phyloP scores from a whole-genome alignment of 805 yeast species.

The Starmerella ratchasimensis region DNA sequence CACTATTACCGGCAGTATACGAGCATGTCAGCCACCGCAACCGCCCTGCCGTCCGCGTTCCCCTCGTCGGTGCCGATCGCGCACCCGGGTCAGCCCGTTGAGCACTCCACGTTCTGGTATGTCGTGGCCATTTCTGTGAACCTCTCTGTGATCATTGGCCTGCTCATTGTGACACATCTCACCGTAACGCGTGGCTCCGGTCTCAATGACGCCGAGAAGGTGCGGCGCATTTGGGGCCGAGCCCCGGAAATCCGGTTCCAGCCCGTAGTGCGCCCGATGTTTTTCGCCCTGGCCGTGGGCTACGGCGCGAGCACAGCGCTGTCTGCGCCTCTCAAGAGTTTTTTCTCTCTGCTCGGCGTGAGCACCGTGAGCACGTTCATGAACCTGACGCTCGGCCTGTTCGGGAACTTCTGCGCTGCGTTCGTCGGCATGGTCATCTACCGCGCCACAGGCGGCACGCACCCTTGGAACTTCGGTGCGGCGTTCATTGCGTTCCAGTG shows the following conservation, averaged over 20 bases:
- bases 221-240: constrained; percentile 24
- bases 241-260: constrained; percentile 23
- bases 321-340: constrained; percentile 4
- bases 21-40: no score
- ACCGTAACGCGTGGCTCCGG: constrained; percentile 21
- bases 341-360: constrained; percentile 8
- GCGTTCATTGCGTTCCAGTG: constrained; percentile 10
- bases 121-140: constrained; percentile 13
- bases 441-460: constrained; percentile 20
- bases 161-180: constrained; percentile 16
- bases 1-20: no score
- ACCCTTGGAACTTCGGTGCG: constrained; percentile 14
- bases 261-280: constrained; percentile 20
- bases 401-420: constrained; percentile 12
- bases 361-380: constrained; percentile 5
- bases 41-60: no score
- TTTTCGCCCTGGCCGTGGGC: constrained; percentile 19
- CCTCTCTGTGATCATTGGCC: constrained; percentile 12
- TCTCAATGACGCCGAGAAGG: constrained; percentile 22
- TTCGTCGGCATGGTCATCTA: constrained; percentile 18
- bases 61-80: no score
- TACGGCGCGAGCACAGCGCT: constrained; percentile 21
- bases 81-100: neutral
- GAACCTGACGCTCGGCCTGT: constrained; percentile 2
- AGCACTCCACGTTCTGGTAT: constrained; percentile 11